Conservation (phyloP, 2,329 filamentous ascomycete species). For the Monosporascus ibericus region DNA sequence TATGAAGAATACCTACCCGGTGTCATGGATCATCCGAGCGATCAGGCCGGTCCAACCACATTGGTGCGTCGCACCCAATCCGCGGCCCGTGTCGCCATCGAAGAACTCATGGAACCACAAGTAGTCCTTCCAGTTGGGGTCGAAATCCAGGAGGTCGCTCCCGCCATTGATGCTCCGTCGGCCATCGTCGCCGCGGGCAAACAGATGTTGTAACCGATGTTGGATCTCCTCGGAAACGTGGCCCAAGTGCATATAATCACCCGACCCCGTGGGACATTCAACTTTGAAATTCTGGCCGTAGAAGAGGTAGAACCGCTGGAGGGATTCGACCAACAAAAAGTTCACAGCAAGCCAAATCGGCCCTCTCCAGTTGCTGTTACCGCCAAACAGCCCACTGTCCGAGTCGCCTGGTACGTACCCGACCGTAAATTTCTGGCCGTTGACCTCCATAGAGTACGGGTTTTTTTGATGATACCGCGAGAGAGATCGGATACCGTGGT, state of each 20-base stretch:
- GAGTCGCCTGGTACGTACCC: conserved; percentile 93
- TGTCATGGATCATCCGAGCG: conserved; percentile 96
- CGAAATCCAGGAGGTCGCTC: conserved; percentile 81
- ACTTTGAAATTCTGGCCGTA: conserved; percentile 85
- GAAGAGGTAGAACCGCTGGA: conserved; percentile 95
- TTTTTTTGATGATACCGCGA: conserved; percentile 88
- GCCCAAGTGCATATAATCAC: conserved; percentile 91
- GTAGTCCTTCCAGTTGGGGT: conserved; percentile 87
- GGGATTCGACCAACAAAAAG: conserved; percentile 85
- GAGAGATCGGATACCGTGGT: conserved; percentile 84
- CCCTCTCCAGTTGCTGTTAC: conserved; percentile 96
- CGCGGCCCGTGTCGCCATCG: conserved; percentile 83
- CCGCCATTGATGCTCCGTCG: conserved; percentile 83
- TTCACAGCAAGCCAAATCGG: conserved; percentile 97
- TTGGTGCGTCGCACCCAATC: conserved; percentile 87
- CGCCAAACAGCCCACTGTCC: conserved; percentile 89
- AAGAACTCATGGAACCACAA: conserved; percentile 98
- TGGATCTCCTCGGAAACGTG: conserved; percentile 94
- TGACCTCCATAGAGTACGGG: conserved; percentile 92
- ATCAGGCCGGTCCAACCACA: conserved; percentile 95
- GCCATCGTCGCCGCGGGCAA: conserved; percentile 77
- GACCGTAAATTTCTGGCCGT: conserved; percentile 82
- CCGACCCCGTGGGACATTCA: conserved; percentile 89
- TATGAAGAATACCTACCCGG: conserved; percentile 59
- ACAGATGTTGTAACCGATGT: conserved; percentile 87